Evolutionary conservation across 179 eudicot species (phyloP), one percentile per base, ranked within the genome.

Genomic region (Dionaea muscipula): DNA sequence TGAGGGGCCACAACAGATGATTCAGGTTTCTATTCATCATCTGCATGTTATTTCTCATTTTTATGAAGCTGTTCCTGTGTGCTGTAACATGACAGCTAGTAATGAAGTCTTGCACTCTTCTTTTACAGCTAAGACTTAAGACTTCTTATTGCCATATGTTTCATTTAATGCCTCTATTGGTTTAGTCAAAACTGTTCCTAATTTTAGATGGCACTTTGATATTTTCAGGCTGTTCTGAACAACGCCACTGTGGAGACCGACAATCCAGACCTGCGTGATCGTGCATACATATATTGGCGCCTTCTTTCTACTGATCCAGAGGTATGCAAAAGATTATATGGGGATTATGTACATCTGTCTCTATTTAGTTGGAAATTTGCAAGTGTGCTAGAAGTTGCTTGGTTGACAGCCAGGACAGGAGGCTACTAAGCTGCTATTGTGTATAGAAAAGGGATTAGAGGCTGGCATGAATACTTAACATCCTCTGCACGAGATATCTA

Each of bases 1-100:
- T 44, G 98, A 86, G 67, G 98, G 98, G 62, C 98, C 98, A 37
- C 98, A 91, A 59, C 95, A 91, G 74, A 91, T 91, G 95, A 91
- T 91, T 75, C 98, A 91, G 95, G 98, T 84, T 43, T 43, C 47
- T 16, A 16, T 39, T 39, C 17, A 39, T 13, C 15, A n/a, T 39
- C 44, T 39, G 16, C 44, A 39, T 39, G n/a, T 13, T 39, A 12
- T 31, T 31, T 6, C 35, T 31, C 35, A 0, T 31, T 31, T n/a
- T 11, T 31, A 31, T 31, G 35, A 31, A 31, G 35, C 10, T 31
- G 35, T 31, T 39, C 44, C 44, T 39, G 17, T 12, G 13, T 16
- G 17, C 44, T n/a, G 44, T 16, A 33, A 13, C 37, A 6, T 39
- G 18, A 12, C 6, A 4, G 15, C 16, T 39, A 39, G 44, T 39